These are phyloP conservation scores for Myochromella boudieri DNA, from an alignment of 768 basidiomycete genomes.

Conservation along the genomic window DNA sequence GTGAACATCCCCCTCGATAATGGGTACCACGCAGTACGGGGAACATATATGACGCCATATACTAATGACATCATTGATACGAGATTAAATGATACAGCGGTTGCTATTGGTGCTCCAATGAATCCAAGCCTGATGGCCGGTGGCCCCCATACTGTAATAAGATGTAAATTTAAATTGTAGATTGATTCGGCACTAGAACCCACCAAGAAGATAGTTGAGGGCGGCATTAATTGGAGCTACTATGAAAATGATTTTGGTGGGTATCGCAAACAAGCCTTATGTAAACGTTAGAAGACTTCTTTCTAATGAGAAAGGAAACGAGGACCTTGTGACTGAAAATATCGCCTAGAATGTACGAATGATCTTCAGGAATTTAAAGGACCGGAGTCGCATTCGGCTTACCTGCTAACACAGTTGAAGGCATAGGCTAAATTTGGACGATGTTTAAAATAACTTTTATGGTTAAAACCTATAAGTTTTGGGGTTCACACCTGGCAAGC, in stretches of 20 bases:
- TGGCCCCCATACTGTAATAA: conserved; percentile 72
- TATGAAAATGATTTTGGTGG: conserved; percentile 77
- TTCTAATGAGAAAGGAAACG: not conserved
- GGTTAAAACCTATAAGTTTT: conserved; percentile 8
- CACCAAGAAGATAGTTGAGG: conserved; percentile 81
- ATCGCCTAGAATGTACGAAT: conserved; percentile 43
- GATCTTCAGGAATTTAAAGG: not conserved
- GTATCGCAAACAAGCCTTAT: conserved; percentile 82
- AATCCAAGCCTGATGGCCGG: conserved; percentile 77
- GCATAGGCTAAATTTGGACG: conserved; percentile 39
- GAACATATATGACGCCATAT: conserved; percentile 60
- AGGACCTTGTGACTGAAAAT: conserved; percentile 81
- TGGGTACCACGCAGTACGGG: conserved; percentile 82
- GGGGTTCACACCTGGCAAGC: conserved; percentile 58
- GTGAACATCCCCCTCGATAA: conserved; percentile 61
- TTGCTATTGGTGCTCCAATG: conserved; percentile 88
- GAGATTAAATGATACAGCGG: conserved; percentile 82
- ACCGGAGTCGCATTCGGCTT: conserved; percentile 10
- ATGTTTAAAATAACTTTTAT: not conserved
- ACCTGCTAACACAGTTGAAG: conserved; percentile 49
- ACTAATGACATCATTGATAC: conserved; percentile 58
- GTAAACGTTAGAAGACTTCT: not conserved
- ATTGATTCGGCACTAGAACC: conserved; percentile 1
- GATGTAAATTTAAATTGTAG: too few relatives aligned
- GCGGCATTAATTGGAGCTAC: conserved; percentile 83